Evolutionary conservation across 2,329 filamentous ascomycete genomes (phyloP).

Genomic region (Emericellopsis atlantica): DNA sequence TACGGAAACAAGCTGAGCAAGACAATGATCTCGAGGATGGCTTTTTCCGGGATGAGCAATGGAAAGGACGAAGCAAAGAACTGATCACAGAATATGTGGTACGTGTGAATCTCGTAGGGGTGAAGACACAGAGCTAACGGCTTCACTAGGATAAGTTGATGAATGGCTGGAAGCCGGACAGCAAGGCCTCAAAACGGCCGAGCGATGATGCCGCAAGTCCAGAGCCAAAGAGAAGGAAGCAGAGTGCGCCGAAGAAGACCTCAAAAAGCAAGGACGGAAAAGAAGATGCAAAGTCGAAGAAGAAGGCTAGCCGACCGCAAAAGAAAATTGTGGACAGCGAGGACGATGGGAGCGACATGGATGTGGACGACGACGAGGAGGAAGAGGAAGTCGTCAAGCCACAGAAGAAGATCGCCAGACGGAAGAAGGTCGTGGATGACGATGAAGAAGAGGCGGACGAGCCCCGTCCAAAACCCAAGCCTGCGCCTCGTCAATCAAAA

Average conservation of each 20-base stretch:
- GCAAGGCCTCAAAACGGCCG: slow-evolving; percentile 5
- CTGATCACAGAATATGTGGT: slow-evolving; percentile 45
- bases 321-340: neutral
- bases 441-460: slow-evolving; percentile 9
- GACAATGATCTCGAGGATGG: slow-evolving; percentile 33
- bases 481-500: neutral
- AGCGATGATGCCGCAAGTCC: slow-evolving; percentile 10
- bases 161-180: slow-evolving; percentile 19
- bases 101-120: slow-evolving; percentile 13
- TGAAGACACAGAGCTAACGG: neutral
- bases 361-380: neutral
- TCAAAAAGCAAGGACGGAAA: slow-evolving; percentile 11
- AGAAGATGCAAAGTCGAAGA: slow-evolving; percentile 6
- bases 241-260: slow-evolving; percentile 6
- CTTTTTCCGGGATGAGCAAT: slow-evolving; percentile 34
- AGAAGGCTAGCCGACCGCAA: slow-evolving; percentile 3
- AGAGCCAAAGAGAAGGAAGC: slow-evolving; percentile 9
- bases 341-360: neutral
- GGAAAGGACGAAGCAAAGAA: slow-evolving; percentile 46
- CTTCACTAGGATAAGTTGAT: slow-evolving; percentile 19
- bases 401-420: too few species aligned
- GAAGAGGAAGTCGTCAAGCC: too few species aligned
- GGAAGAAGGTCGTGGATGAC: slow-evolving; percentile 1
- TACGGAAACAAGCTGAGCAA: slow-evolving; percentile 39
- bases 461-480: slow-evolving; percentile 4